Percentiles rank a stretch among this genome's conserved stretches.
Evolutionary conservation across 331 rosid genomes (phyloP).

Genomic region (Malus hybrid): DNA sequence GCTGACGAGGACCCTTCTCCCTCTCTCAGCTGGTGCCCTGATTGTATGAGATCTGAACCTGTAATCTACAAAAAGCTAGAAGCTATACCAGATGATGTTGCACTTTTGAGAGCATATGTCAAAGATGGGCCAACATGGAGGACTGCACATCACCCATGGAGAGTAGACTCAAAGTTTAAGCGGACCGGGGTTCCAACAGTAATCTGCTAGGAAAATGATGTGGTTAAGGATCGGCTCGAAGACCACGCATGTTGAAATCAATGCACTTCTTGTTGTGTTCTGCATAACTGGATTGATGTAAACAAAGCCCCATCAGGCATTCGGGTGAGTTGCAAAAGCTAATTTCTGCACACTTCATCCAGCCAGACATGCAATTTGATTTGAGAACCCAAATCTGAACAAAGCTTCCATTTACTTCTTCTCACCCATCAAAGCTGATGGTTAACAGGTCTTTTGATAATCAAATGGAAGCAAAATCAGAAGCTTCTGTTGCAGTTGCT

Average conservation of each 20-base stretch:
- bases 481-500: too few species aligned
- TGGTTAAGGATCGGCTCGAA: conserved; percentile 64
- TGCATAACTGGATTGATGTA: too few species aligned
- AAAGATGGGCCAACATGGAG: conserved; percentile 88
- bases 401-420: too few species aligned
- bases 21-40: background rate
- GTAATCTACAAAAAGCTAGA: conserved; percentile 69
- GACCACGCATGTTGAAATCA: conserved; percentile 72
- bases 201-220: conserved; percentile 60
- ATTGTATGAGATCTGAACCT: conserved; percentile 88
- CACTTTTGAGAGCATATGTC: conserved; percentile 66
- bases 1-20: too few species aligned
- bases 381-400: too few species aligned
- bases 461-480: too few species aligned
- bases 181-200: conserved; percentile 74
- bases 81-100: conserved; percentile 36
- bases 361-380: too few species aligned
- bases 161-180: conserved; percentile 64
- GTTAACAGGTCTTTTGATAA: too few species aligned
- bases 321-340: too few species aligned
- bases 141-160: conserved; percentile 71
- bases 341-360: too few species aligned
- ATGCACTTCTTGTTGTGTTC: conserved; percentile 40
- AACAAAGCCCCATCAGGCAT: too few species aligned
- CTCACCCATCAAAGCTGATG: too few species aligned